phyloP scores from a whole-genome alignment of 1,139 yeast genomes.

The Candida buenavistaensis region DNA sequence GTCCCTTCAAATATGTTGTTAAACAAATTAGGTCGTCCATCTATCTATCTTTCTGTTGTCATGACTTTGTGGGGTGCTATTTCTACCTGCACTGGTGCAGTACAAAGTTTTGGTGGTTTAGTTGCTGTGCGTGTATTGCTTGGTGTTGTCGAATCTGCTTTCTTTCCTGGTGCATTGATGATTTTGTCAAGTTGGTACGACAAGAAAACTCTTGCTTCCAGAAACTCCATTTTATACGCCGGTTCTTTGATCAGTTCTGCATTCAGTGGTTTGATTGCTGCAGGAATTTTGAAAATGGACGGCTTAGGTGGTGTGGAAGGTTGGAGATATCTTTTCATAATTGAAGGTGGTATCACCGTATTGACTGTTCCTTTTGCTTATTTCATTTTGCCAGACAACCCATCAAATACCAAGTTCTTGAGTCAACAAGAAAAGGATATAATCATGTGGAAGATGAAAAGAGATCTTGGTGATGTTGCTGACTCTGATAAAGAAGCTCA shows the following conservation, averaged over 20 bases:
- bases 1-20: constrained; percentile 53
- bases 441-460: constrained; percentile 43
- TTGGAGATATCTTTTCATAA: constrained; percentile 76
- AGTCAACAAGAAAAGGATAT: constrained; percentile 49
- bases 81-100: constrained; percentile 41
- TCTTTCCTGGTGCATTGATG: constrained; percentile 54
- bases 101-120: constrained; percentile 31
- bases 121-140: constrained; percentile 32
- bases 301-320: constrained; percentile 41
- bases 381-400: constrained; percentile 72
- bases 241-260: constrained; percentile 79
- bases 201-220: constrained; percentile 46
- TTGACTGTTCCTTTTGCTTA: constrained; percentile 56
- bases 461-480: constrained; percentile 38
- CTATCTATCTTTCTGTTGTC: constrained; percentile 48
- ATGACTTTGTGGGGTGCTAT: constrained; percentile 57
- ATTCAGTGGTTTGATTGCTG: constrained; percentile 71
- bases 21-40: constrained; percentile 52
- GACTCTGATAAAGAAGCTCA: constrained; percentile 40
- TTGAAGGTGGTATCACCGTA: constrained; percentile 72
- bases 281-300: constrained; percentile 43
- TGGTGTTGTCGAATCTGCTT: constrained; percentile 61
- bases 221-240: constrained; percentile 62
- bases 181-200: constrained; percentile 52
- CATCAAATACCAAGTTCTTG: constrained; percentile 52